Evolutionary conservation across 192 early-diverging fungal species (phyloP).

Genomic region (Borealophlyctis nickersoniae): DNA sequence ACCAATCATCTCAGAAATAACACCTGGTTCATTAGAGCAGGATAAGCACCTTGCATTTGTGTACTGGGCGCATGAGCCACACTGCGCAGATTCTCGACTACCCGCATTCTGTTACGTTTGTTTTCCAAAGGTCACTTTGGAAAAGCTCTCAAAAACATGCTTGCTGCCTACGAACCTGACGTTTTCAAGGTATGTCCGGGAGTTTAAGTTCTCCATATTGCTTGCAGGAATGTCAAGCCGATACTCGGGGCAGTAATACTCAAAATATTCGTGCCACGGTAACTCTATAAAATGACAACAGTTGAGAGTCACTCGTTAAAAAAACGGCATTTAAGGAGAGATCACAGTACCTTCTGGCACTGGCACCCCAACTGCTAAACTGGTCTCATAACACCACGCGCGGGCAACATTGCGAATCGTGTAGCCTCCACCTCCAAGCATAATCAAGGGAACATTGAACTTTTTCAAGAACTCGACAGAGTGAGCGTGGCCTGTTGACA

Average conservation of each 20-base stretch:
- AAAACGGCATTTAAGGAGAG: no score
- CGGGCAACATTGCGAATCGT: constrained; percentile 84
- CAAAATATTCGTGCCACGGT: constrained; percentile 65
- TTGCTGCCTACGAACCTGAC: constrained; percentile 53
- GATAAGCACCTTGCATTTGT: constrained; percentile 71
- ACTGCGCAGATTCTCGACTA: constrained; percentile 86
- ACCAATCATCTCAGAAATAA: not conserved
- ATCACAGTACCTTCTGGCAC: constrained; percentile 57
- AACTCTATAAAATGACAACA: constrained; percentile 33
- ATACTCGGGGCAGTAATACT: constrained; percentile 60
- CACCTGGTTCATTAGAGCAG: not conserved
- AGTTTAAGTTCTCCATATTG: constrained; percentile 89
- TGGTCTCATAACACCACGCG: constrained; percentile 94
- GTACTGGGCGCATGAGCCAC: constrained; percentile 90
- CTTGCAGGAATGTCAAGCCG: constrained; percentile 65
- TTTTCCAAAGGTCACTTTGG: constrained; percentile 1
- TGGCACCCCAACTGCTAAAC: constrained; percentile 70
- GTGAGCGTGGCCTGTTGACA: constrained; percentile 82
- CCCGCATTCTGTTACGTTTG: constrained; percentile 32
- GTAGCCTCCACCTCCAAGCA: constrained; percentile 96
- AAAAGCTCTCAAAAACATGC: not conserved
- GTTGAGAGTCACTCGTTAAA: not conserved
- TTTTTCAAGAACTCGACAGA: constrained; percentile 90
- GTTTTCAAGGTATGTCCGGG: constrained; percentile 77
- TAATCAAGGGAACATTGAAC: constrained; percentile 87